A percentile compares a stretch with the other conserved stretches of the same genome.
These are phyloP conservation scores for Ogataea angusta DNA, from an alignment of 805 yeast species.

Conservation along the genomic window DNA sequence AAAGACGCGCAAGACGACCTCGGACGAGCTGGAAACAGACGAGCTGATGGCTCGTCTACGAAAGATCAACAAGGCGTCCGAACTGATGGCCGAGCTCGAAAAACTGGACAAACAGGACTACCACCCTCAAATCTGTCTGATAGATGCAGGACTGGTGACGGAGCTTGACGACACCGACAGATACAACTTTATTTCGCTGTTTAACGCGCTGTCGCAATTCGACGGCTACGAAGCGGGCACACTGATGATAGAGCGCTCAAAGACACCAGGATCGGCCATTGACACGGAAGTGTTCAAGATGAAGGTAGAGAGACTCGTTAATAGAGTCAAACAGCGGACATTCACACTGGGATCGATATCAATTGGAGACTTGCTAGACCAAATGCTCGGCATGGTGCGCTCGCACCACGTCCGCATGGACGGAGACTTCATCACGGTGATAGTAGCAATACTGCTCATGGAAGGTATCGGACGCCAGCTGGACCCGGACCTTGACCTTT, in stretches of 20 bases:
- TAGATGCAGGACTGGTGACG: conserved; percentile 92
- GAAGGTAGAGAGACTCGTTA: conserved; percentile 81
- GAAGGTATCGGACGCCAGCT: conserved; percentile 96
- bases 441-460: conserved; percentile 84
- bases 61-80: conserved; percentile 31
- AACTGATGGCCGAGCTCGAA: conserved; percentile 40
- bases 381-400: conserved; percentile 87
- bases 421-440: conserved; percentile 91
- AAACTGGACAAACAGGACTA: conserved; percentile 53
- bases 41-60: conserved; percentile 41
- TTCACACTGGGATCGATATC: conserved; percentile 90
- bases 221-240: conserved; percentile 96
- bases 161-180: conserved; percentile 78
- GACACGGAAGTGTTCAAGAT: conserved; percentile 82
- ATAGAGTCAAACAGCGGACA: conserved; percentile 77
- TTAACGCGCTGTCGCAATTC: conserved; percentile 83
- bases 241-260: conserved; percentile 89
- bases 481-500: conserved; percentile 88
- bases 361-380: conserved; percentile 85
- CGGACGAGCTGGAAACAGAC: conserved; percentile 47
- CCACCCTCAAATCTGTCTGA: conserved; percentile 81
- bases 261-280: conserved; percentile 90
- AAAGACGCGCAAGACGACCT: conserved; percentile 38
- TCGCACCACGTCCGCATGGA: conserved; percentile 96
- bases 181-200: conserved; percentile 81